phyloP scores from a whole-genome alignment of 2,329 filamentous ascomycete genomes.

The Arthrobotrys conoides region DNA sequence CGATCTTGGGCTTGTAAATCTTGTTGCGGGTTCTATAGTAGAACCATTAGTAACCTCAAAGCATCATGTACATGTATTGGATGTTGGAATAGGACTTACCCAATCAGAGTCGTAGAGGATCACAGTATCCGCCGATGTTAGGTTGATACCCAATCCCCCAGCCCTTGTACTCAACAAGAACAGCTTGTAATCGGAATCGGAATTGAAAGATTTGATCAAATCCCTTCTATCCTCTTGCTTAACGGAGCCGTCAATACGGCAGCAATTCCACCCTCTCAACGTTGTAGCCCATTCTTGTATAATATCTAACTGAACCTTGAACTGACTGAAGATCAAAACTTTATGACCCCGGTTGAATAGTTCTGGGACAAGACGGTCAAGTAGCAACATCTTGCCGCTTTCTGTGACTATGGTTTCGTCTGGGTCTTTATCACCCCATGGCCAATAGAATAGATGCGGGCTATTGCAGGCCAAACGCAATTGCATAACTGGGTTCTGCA shows the following conservation, averaged over 20 bases:
- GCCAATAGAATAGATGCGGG: constrained; percentile 96
- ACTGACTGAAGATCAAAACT: constrained; percentile 95
- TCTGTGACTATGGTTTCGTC: constrained; percentile 87
- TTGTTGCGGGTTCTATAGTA: constrained; percentile 94
- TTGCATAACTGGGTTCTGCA: constrained; percentile 94
- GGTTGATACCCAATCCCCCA: constrained; percentile 94
- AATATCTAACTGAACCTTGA: constrained; percentile 93
- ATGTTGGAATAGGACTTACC: constrained; percentile 48
- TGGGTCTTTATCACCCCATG: constrained; percentile 77
- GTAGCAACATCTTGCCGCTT: constrained; percentile 94
- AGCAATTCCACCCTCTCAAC: constrained; percentile 84
- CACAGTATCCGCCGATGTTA: constrained; percentile 91
- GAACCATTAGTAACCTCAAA: constrained; percentile 62
- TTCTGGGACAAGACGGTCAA: constrained; percentile 85
- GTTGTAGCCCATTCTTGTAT: constrained; percentile 85
- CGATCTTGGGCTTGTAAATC: constrained; percentile 97
- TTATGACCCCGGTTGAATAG: constrained; percentile 85
- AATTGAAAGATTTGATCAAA: constrained; percentile 82
- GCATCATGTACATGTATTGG: too few relatives aligned
- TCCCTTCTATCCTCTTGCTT: constrained; percentile 78
- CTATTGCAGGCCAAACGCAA: constrained; percentile 92
- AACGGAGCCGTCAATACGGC: constrained; percentile 91
- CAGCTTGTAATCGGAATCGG: constrained; percentile 76
- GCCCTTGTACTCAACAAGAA: constrained; percentile 92
- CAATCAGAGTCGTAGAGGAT: constrained; percentile 83